Evolutionary conservation across 208 protist genomes (phyloP).

Genomic region (Herpetomonas muscarum): DNA sequence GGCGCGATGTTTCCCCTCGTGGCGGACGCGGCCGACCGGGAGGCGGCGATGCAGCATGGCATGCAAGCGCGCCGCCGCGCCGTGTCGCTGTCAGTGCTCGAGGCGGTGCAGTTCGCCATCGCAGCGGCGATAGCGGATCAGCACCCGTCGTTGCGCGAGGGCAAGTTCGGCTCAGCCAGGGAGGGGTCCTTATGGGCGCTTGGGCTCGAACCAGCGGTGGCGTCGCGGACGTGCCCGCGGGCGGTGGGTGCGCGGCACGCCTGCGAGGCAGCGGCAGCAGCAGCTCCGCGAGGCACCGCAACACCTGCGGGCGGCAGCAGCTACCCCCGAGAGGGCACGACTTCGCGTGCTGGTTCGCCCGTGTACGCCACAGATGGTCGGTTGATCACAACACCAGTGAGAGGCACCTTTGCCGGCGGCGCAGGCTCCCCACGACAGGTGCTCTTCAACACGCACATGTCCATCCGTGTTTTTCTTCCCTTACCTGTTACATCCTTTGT

Average conservation of each 20-base stretch:
- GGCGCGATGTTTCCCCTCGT: background rate
- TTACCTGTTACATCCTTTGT: constrained; percentile 33
- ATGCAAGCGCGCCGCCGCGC: no score
- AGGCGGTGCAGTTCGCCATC: no score
- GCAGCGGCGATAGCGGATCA: no score
- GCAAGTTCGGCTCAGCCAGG: no score
- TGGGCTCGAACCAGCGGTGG: no score
- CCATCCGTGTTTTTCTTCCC: constrained; percentile 70
- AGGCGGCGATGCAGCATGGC: background rate
- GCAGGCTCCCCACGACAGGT: constrained; percentile 10
- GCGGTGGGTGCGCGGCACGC: constrained; percentile 20
- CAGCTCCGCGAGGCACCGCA: no score
- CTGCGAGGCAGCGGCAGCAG: constrained; percentile 14
- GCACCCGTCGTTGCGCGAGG: no score
- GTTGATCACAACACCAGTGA: background rate
- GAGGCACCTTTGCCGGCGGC: background rate
- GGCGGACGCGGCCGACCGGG: background rate
- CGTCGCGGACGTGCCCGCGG: constrained; percentile 21
- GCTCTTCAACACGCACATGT: constrained; percentile 59
- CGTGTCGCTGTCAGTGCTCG: no score
- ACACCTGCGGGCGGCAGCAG: no score
- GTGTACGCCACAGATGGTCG: background rate
- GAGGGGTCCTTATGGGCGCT: no score
- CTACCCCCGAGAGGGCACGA: no score
- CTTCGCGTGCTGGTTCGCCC: background rate